Evolutionary conservation across 2,329 filamentous ascomycete genomes (phyloP).

Genomic region (Aureobasidium subglaciale): DNA sequence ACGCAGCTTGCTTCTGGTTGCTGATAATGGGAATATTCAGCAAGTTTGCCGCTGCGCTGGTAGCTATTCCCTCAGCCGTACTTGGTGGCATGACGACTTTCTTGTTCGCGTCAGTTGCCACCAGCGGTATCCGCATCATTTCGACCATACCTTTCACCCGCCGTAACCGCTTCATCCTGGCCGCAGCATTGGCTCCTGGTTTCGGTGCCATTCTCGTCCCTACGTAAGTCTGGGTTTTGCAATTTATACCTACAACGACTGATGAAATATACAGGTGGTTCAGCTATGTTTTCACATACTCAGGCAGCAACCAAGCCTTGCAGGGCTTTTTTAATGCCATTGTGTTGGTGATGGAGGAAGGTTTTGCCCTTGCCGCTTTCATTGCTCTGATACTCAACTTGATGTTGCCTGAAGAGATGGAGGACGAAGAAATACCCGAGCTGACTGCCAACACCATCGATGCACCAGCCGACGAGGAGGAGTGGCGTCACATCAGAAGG

Average conservation of each 20-base stretch:
- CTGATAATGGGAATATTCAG: conserved; percentile 75
- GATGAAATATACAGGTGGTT: conserved; percentile 54
- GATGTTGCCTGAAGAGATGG: conserved; percentile 65
- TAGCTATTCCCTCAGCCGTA: conserved; percentile 58
- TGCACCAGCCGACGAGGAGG: conserved; percentile 32
- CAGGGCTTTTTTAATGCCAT: conserved; percentile 67
- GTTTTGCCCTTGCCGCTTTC: conserved; percentile 68
- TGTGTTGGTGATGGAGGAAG: conserved; percentile 45
- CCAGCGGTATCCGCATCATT: conserved; percentile 72
- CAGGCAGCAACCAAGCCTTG: conserved; percentile 59
- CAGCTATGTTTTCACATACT: conserved; percentile 63
- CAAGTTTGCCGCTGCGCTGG: conserved; percentile 74
- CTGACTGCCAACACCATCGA: conserved; percentile 36
- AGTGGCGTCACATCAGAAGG: conserved; percentile 29
- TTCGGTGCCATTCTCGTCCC: conserved; percentile 49
- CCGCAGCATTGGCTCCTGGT: conserved; percentile 64
- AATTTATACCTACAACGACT: neutral
- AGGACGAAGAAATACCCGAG: conserved; percentile 45
- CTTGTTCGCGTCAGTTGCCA: conserved; percentile 68
- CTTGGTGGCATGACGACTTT: conserved; percentile 60
- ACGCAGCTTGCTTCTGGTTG: conserved; percentile 69
- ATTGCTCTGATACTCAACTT: conserved; percentile 68
- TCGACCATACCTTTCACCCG: conserved; percentile 65
- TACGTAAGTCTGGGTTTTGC: conserved; percentile 23
- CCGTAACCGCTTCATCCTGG: conserved; percentile 74